Conservation (phyloP, 495 filamentous ascomycete species). For the Penicillium antarcticum region DNA sequence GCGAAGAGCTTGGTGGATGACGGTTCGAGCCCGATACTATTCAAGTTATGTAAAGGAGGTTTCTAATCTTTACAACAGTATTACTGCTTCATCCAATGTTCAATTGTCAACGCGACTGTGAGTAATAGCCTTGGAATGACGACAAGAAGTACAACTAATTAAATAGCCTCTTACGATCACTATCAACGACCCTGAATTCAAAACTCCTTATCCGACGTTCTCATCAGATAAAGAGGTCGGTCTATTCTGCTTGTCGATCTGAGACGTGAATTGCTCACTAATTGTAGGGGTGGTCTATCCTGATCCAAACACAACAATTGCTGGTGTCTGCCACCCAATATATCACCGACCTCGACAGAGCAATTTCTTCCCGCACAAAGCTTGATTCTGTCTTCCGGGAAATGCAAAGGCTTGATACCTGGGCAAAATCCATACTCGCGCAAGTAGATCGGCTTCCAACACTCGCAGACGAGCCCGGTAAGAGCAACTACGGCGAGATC, state of each 20-base stretch:
- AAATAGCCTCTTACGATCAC: constrained; percentile 49
- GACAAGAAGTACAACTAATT: neutral
- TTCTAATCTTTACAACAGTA: constrained; percentile 37
- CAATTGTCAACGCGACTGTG: constrained; percentile 57
- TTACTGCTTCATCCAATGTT: constrained; percentile 54
- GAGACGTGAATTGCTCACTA: constrained; percentile 3
- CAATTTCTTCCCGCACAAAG: constrained; percentile 30
- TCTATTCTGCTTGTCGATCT: neutral
- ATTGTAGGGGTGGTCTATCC: constrained; percentile 47
- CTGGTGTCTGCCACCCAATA: constrained; percentile 53
- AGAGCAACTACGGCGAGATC: constrained; percentile 39
- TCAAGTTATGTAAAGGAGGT: neutral
- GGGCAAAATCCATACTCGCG: constrained; percentile 44
- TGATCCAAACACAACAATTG: constrained; percentile 55
- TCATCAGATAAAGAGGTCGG: constrained; percentile 50
- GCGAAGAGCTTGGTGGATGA: constrained; percentile 50
- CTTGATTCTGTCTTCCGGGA: constrained; percentile 45
- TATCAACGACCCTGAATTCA: constrained; percentile 53
- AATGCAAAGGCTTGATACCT: constrained; percentile 52
- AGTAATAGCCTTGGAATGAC: constrained; percentile 4
- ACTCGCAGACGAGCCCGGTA: constrained; percentile 29
- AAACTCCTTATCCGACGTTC: constrained; percentile 51
- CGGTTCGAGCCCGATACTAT: constrained; percentile 20
- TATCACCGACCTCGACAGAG: constrained; percentile 48
- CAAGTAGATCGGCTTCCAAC: constrained; percentile 42